Evolutionary conservation across 202 grass and related monocot species (phyloP), one percentile per base, ranked within the genome.

Genomic region (Setaria viridis): DNA sequence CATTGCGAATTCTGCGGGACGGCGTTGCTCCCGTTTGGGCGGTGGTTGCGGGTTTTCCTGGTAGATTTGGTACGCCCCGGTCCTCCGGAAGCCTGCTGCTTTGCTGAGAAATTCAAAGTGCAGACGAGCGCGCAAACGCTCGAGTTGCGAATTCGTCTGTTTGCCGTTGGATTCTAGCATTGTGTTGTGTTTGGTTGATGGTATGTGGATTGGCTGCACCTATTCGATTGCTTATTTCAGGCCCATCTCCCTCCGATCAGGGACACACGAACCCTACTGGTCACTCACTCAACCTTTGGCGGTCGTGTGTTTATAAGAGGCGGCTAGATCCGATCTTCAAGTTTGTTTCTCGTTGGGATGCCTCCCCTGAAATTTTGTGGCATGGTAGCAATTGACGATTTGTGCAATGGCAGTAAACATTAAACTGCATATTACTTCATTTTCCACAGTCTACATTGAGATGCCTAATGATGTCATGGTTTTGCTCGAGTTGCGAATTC

Each of bases 41-140:
- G 41, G 54, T 42, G 60, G 25, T 9, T 43, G 67, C 33, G 37
- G n/a, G 4, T 66, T 86, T 69, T 62, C 1, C 59, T 4, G 47
- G 7, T 1, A 67, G 80, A 74, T 75, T 75, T 39, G 72, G 72
- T n/a, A 21, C 21, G 48, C 29, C 15, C 33, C 60, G 43, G 63
- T 66, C 50, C 32, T 78, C 37, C 7, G 47, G 19, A 76, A 47
- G 34, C 45, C 45, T 34, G 45, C 45, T 11, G 45, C 55, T n/a
- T 17, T 17, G 51, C 56, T 21, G 20, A 19, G 16, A 9, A 70
- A 46, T 58, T 75, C 42, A 50, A 11, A 48, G 80, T 81, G 70
- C 29, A 45, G 29, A 43, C 0, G 34, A 29, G 34, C 34, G 17
- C 13, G 43, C 51, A 48, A 16, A 37, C 39, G 21, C 62, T 76